Evolutionary conservation across 2,329 filamentous ascomycete species (phyloP).

Genomic region (Orbilia ellipsospora): DNA sequence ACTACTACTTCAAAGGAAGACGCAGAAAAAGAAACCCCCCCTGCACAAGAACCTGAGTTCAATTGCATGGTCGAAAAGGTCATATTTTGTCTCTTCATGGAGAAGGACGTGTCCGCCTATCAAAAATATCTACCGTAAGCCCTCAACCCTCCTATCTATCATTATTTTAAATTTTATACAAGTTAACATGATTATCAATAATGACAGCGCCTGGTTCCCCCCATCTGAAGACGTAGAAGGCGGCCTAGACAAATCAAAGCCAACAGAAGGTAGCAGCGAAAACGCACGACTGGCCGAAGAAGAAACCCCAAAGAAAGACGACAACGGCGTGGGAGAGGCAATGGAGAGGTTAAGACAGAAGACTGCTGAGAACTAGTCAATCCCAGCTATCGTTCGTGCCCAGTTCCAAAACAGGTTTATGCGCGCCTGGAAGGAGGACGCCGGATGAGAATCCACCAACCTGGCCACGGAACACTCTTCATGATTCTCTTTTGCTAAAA

Average conservation of each 20-base stretch:
- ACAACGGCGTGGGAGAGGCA: constrained; percentile 6
- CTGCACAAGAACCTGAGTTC: constrained; percentile 25
- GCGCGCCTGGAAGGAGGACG: neutral
- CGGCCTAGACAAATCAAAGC: constrained; percentile 46
- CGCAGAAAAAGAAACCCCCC: neutral
- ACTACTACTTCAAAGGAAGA: neutral
- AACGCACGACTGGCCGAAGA: no score
- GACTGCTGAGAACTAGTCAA: constrained; percentile 14
- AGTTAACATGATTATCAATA: neutral
- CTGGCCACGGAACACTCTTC: neutral
- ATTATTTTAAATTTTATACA: neutral
- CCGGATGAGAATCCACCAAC: neutral
- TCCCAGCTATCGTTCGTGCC: constrained; percentile 7
- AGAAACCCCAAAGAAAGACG: neutral
- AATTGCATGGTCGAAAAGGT: constrained; percentile 72
- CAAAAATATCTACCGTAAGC: constrained; percentile 77
- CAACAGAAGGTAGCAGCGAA: neutral
- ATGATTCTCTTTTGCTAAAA: neutral
- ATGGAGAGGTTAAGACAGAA: constrained; percentile 9
- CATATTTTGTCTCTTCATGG: constrained; percentile 84
- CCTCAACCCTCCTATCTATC: neutral
- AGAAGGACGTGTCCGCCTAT: constrained; percentile 82
- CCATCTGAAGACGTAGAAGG: constrained; percentile 62
- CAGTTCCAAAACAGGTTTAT: constrained; percentile 5
- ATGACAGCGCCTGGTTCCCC: constrained; percentile 66